phyloP scores from a whole-genome alignment of 352 stramenopile species.

The Pythium utonaiense region DNA sequence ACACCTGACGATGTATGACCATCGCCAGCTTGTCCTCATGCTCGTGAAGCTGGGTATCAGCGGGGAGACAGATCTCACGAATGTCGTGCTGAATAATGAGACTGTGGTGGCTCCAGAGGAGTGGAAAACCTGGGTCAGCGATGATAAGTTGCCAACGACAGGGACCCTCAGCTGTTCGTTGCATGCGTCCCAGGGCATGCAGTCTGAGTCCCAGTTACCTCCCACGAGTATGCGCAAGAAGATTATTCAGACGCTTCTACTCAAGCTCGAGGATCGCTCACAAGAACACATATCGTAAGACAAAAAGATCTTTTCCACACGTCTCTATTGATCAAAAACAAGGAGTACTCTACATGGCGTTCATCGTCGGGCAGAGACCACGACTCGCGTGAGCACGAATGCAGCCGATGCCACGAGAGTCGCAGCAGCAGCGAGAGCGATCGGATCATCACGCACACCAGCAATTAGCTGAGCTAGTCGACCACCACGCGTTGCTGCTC shows the following conservation, averaged over 20 bases:
- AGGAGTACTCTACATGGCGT: neutral
- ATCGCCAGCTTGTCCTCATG: slow-evolving; percentile 52
- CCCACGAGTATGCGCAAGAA: slow-evolving; percentile 51
- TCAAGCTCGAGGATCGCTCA: slow-evolving; percentile 52
- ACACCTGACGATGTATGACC: slow-evolving; percentile 43
- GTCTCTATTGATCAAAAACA: slow-evolving; percentile 2
- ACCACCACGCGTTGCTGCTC: slow-evolving; percentile 4
- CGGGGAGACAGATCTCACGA: slow-evolving; percentile 45
- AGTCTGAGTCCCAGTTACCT: slow-evolving; percentile 51
- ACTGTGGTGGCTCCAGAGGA: slow-evolving; percentile 35
- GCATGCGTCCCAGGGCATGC: slow-evolving; percentile 31
- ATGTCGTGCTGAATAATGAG: slow-evolving; percentile 44
- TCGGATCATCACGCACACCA: slow-evolving; percentile 41
- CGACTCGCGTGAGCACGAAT: slow-evolving; percentile 45
- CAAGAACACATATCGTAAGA: slow-evolving; percentile 29
- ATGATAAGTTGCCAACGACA: slow-evolving; percentile 49
- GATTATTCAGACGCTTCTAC: slow-evolving; percentile 47
- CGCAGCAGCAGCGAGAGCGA: slow-evolving; percentile 42
- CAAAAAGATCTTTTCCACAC: neutral
- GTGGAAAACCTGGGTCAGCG: slow-evolving; percentile 50
- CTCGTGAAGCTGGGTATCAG: slow-evolving; percentile 45
- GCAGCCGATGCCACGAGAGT: slow-evolving; percentile 50
- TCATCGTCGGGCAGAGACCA: slow-evolving; percentile 16
- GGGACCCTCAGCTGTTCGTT: slow-evolving; percentile 48
- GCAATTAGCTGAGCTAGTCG: slow-evolving; percentile 3